Conservation (phyloP, 495 filamentous ascomycete genomes). For the Alectoria sarmentosa region DNA sequence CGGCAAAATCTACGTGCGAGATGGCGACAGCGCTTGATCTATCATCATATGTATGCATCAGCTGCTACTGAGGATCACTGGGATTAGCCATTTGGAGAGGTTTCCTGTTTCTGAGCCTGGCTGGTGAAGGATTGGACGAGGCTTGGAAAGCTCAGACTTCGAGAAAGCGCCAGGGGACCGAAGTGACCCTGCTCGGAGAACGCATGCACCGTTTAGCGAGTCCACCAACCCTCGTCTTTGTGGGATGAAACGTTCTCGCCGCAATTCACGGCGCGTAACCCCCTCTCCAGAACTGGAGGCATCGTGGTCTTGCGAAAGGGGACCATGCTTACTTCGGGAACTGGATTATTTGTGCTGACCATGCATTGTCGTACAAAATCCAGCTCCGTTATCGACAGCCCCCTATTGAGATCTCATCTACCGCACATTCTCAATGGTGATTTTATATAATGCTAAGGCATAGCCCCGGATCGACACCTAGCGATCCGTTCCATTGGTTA, state of each 20-base stretch:
- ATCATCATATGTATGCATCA: slow-evolving; percentile 18
- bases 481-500: background rate
- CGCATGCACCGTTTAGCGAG: background rate
- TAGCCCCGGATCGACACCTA: background rate
- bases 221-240: background rate
- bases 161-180: background rate
- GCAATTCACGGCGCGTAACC: background rate
- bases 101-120: background rate
- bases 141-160: background rate
- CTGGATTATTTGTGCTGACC: background rate
- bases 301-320: background rate
- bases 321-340: background rate
- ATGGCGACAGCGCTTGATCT: slow-evolving; percentile 16
- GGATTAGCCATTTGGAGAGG: background rate
- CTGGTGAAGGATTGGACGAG: background rate
- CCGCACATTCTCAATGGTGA: background rate
- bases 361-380: background rate
- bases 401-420: background rate
- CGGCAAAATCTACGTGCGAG: slow-evolving; percentile 9
- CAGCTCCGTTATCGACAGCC: background rate
- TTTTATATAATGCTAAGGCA: background rate
- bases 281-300: background rate
- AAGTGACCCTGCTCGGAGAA: background rate
- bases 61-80: slow-evolving; percentile 13
- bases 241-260: background rate